Base-by-base conservation (phyloP, 805 yeast genomes). In the Martiniozyma abietophila region DNA sequence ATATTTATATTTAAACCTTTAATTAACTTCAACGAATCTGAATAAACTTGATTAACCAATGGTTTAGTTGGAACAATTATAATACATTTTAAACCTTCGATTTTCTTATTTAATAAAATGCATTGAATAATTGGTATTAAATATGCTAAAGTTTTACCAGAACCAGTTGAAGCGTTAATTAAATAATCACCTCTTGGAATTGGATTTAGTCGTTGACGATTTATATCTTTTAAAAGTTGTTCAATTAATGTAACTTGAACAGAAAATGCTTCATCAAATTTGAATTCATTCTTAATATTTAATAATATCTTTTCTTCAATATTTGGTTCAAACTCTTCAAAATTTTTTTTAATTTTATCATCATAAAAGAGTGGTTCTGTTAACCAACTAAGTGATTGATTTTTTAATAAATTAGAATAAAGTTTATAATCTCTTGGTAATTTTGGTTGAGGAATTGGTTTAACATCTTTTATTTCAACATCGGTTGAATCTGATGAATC, bases 131-230 rank as follows among this genome's bases (percentile, higher is more conserved):
- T 69, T 2, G 98, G 97, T 2, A 89, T 67, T 32, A 76, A 67
- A 50, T 89, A 89, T 2, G 96, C 94, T 35, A 92, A 62, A 0
- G 98, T 89, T 53, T 89, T 89, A 49, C 98, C 98, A 0, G 95
- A 81, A 27, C 98, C 98, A 0, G 98, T 89, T 8, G 94, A 74
- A 2, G 98, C 95, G 56, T 89, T 88, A 5, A 89, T 95, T 29
- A 89, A 62, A 14, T 86, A 56, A 56, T 92, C 95, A 17, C 89
- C 89, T 37, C 64, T 62, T 27, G 71, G 63, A 35, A 66, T 74
- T 1, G 83, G 79, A 27, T 63, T 57, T 18, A 62, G 40, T 35
- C 48, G 58, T 38, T 53, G 61, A 8, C 54, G 52, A 44, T 67
- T 54, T 3, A 47, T 43, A 46, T 67, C 76, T 45, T 54, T 51